Percentiles rank a stretch among this genome's conserved stretches.
phyloP scores from a whole-genome alignment of 176 grass and related monocot genomes.

The Carex parvula region DNA sequence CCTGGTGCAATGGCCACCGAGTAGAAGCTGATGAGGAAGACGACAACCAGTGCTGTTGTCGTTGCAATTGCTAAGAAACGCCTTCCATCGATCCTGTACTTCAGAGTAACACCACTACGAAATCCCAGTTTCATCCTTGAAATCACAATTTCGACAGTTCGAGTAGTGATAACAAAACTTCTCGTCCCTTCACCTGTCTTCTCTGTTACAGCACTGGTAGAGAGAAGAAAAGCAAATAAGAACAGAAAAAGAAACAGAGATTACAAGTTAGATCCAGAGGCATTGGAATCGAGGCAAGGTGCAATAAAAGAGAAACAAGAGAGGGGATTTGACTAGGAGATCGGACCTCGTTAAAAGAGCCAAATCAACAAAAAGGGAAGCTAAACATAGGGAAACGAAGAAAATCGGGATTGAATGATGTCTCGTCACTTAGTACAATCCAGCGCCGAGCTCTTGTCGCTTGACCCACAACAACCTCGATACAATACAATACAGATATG shows the following conservation, averaged over 20 bases:
- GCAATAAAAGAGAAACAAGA: conserved; percentile 22
- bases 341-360: conserved; percentile 6
- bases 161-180: not conserved
- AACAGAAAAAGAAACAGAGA: not conserved
- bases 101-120: not conserved
- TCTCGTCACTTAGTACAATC: conserved; percentile 17
- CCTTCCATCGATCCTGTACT: not conserved
- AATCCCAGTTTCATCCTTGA: not conserved
- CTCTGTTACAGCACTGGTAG: not conserved
- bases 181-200: not conserved
- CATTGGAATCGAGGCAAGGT: conserved; percentile 20
- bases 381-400: conserved; percentile 27
- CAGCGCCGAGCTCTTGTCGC: conserved; percentile 28
- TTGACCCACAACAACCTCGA: conserved; percentile 29
- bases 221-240: not conserved
- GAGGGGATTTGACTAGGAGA: not conserved
- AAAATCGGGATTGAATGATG: conserved; percentile 18
- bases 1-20: conserved; percentile 11
- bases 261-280: conserved; percentile 13
- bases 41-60: not conserved
- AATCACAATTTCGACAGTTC: not conserved
- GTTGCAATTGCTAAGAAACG: not conserved
- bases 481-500: not conserved
- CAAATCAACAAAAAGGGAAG: conserved; percentile 6
- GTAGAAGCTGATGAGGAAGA: not conserved